Evolutionary conservation across 164 flowering plant genomes (phyloP), one percentile per base, ranked within the genome.

Genomic region (Tetracentron sinense): DNA sequence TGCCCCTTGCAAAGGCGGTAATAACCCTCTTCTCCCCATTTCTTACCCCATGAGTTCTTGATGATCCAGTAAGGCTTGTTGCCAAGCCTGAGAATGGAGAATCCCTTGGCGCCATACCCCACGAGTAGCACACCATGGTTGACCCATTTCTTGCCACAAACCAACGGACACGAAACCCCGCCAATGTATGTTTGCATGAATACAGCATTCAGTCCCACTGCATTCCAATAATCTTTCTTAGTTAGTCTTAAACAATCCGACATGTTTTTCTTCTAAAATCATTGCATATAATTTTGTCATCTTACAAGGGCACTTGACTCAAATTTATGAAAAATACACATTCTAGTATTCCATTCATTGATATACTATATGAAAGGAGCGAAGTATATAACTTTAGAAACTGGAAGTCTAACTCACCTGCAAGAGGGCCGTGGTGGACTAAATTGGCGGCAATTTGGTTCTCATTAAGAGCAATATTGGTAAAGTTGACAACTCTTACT

Each of bases 151-250:
- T 81, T 89, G 38, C 79, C 69, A 56, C 97, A 89, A 0, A 87
- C 82, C 0, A 87, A 70, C 10, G 97, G 97, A 42, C 97, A 92
- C 0, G 97, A 92, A 0, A 92, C 96, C 0, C 97, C 96, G 0
- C 94, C 89, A 0, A 92, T 75, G 78, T 92, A 92, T 33, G 38
- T 33, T 33, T 89, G 97, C 97, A 92, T 87, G 78, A 85, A 92
- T 19, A 83, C 81, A 0, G 97, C 90, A 56, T 92, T 92, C 73
- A 92, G 47, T 12, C 85, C 96, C 54, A 92, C 90, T 87, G 91
- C 82, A 74, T 16, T 33, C 25, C 21, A 53, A 59, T 29, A 52
- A 6, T 14, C 5, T 52, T 29, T 33, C 4, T 33, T 8, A 33
- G 4, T 33, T 8, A 33, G 7, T 33, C 5, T 16, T 14, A 6